Percentiles rank a stretch among this genome's conserved stretches.
Evolutionary conservation across 306 rosid species (phyloP).

Genomic region (Amphicarpaea edgeworthii): DNA sequence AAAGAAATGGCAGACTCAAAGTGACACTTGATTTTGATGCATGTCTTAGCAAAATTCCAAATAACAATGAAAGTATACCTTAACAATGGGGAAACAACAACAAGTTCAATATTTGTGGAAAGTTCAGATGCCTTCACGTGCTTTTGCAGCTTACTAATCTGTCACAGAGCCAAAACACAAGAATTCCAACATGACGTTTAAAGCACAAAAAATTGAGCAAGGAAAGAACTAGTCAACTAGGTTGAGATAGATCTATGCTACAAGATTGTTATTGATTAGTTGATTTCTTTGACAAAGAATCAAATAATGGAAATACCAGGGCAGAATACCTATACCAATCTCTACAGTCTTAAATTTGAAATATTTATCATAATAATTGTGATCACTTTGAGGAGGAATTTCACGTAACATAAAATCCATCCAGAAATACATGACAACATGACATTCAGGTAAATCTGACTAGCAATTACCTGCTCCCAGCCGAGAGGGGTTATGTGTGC

Average conservation of each 20-base stretch:
- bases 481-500: slow-evolving; percentile 86
- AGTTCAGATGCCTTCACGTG: slow-evolving; percentile 76
- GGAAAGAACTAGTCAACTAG: neutral
- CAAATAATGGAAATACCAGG: slow-evolving; percentile 30
- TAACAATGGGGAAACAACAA: slow-evolving; percentile 78
- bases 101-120: slow-evolving; percentile 68
- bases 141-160: slow-evolving; percentile 78
- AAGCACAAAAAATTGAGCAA: neutral
- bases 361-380: slow-evolving; percentile 22
- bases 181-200: slow-evolving; percentile 14
- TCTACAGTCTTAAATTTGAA: neutral
- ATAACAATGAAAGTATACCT: slow-evolving; percentile 58
- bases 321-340: neutral
- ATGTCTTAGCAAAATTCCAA: slow-evolving; percentile 14
- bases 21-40: slow-evolving; percentile 8
- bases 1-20: slow-evolving; percentile 12
- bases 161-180: slow-evolving; percentile 32
- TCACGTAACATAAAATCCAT: neutral
- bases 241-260: slow-evolving; percentile 23
- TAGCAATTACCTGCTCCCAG: slow-evolving; percentile 75
- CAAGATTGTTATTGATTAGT: neutral
- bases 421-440: slow-evolving; percentile 14
- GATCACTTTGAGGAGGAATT: slow-evolving; percentile 26
- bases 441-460: slow-evolving; percentile 18
- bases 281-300: slow-evolving; percentile 19